Base-by-base conservation (phyloP, 768 basidiomycete species). In the Hortiboletus flavorubellus region DNA sequence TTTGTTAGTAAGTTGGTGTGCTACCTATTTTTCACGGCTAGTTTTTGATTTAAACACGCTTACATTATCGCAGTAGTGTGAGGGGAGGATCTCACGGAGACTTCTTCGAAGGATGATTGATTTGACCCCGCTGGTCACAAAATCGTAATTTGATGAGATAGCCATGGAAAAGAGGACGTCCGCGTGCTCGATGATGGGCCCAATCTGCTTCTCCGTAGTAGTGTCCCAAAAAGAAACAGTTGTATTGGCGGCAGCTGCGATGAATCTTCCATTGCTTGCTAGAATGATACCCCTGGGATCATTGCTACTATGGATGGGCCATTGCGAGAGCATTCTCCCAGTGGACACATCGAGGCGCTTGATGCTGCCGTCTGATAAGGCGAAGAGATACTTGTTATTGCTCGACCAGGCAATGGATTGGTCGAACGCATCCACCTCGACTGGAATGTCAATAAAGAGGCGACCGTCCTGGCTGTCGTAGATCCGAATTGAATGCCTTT, bases 171-270 rank as follows among this genome's bases (percentile, higher is more conserved):
- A 31, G n/a, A 63, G 8, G 14, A 29, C 16, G 1, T 38, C 57
- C 3, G 16, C 23, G 4, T 50, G 3, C 5, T 63, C 33, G 15
- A 63, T 29, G 44, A 63, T 5, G 6, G 53, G 21, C 8, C 61
- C 56, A 8, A 55, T 50, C 23, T n/a, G 61, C 16, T 35, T 8
- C 12, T 43, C 40, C 2, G 53, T 59, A 8, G n/a, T 26, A 18
- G 50, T 50, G 23, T 62, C 61, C 61, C 61, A 63, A 31, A 62
- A 59, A 1, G 50, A 52, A 26, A 63, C 7, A 0, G 49, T 50
- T 9, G 48, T 58, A 14, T 41, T 16, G 9, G 51, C 55, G 0
- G 34, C 10, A 1, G 45, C 53, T 7, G 16, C 48, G 23, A 63
- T 47, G 30, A 59, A 63, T 15, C 34, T 53, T 16, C 46, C 55